Evolutionary conservation across 2,329 filamentous ascomycete genomes (phyloP).

Genomic region (Penicillium sp.): DNA sequence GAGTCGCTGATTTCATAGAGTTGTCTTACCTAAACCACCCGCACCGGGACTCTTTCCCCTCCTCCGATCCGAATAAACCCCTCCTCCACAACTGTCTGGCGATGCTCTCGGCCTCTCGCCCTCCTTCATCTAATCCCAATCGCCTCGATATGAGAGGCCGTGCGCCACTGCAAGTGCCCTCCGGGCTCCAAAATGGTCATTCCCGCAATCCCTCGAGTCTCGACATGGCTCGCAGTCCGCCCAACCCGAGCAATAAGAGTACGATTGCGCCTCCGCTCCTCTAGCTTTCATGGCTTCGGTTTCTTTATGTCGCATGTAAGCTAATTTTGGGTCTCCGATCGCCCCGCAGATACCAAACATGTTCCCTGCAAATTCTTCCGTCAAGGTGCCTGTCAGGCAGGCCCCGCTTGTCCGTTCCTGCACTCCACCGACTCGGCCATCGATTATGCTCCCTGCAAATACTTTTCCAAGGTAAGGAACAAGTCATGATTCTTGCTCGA

Average conservation of each 20-base stretch:
- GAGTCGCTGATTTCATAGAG: constrained; percentile 2
- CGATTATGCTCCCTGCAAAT: constrained; percentile 91
- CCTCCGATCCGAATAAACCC: constrained; percentile 18
- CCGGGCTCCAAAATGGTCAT: constrained; percentile 43
- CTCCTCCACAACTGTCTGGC: constrained; percentile 16
- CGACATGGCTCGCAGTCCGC: constrained; percentile 50
- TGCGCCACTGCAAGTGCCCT: constrained; percentile 40
- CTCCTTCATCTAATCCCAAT: constrained; percentile 26
- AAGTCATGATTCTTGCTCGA: background rate
- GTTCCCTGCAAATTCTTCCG: constrained; percentile 99
- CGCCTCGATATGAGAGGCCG: constrained; percentile 44
- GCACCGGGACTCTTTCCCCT: constrained; percentile 15
- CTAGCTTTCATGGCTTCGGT: background rate
- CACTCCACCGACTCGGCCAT: constrained; percentile 84
- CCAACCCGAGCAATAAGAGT: constrained; percentile 47
- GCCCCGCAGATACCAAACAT: constrained; percentile 77
- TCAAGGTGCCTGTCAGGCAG: constrained; percentile 93
- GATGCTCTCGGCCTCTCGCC: constrained; percentile 28
- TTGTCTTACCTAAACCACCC: constrained; percentile 15
- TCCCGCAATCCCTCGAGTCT: constrained; percentile 44
- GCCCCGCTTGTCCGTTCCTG: constrained; percentile 92
- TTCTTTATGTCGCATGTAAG: background rate
- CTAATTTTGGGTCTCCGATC: constrained; percentile 9
- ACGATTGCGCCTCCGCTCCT: constrained; percentile 1
- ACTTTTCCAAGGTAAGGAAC: constrained; percentile 83